A percentile compares a stretch with the other conserved stretches of the same genome.
Evolutionary conservation across 257 asterid genomes (phyloP).

Genomic region (Solanum chaucha): DNA sequence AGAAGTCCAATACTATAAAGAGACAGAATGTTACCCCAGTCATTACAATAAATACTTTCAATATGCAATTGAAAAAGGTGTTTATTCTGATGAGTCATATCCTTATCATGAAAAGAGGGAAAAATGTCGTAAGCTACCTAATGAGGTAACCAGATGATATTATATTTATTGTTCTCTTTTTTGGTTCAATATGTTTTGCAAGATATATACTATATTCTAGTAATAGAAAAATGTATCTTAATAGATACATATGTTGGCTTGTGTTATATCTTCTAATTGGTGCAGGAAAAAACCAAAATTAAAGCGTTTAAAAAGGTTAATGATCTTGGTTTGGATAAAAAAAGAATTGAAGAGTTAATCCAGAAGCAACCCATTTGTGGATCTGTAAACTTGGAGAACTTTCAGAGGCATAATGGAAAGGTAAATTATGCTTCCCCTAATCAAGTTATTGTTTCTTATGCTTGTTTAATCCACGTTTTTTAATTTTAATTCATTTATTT

Average conservation of each 20-base stretch:
- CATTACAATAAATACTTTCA: no score
- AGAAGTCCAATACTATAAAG: no score
- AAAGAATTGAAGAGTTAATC: not conserved
- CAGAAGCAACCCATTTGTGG: not conserved
- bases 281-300: not conserved
- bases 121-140: no score
- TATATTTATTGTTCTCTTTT: no score
- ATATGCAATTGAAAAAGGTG: no score
- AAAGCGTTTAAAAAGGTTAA: not conserved
- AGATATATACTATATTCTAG: no score
- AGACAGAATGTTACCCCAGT: no score
- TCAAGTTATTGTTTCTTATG: not conserved
- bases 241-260: not conserved
- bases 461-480: not conserved
- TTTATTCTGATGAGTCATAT: not conserved
- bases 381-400: rapidly evolving
- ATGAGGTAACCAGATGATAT: no score
- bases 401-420: not conserved
- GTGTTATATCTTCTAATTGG: not conserved
- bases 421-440: no score
- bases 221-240: no score
- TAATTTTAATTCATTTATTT: no score
- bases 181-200: no score
- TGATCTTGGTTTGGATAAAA: not conserved
- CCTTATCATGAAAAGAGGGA: rapidly evolving